phyloP scores from a whole-genome alignment of 345 rosid genomes.

The Microcos paniculata region DNA sequence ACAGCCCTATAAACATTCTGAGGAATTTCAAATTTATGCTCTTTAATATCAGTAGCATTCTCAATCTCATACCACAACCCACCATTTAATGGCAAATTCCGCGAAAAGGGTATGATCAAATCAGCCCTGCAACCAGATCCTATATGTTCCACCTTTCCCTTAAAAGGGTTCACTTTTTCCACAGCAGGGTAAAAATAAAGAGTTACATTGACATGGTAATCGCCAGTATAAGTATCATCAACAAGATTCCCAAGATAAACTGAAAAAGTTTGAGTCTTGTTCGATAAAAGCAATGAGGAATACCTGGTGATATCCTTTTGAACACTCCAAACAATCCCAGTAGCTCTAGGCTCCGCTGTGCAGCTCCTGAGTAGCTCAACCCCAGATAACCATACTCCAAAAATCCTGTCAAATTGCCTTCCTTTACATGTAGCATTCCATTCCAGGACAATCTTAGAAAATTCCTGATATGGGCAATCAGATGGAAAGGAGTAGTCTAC shows the following conservation, averaged over 20 bases:
- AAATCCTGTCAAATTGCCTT: conserved; percentile 79
- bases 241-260: conserved; percentile 70
- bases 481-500: conserved; percentile 70
- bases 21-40: conserved; percentile 60
- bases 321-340: conserved; percentile 76
- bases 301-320: conserved; percentile 84
- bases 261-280: conserved; percentile 52
- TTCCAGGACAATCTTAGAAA: conserved; percentile 76
- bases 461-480: conserved; percentile 41
- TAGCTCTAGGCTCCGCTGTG: conserved; percentile 79
- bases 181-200: conserved; percentile 62
- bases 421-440: conserved; percentile 80
- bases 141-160: conserved; percentile 7
- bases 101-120: conserved; percentile 74
- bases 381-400: conserved; percentile 86
- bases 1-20: conserved; percentile 84
- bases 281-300: conserved; percentile 56
- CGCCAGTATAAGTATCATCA: conserved; percentile 67
- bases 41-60: conserved; percentile 39
- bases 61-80: conserved; percentile 87
- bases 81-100: conserved; percentile 58
- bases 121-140: conserved; percentile 52
- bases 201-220: conserved; percentile 66
- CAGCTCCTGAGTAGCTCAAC: conserved; percentile 95
- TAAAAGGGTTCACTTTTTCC: conserved; percentile 9